Evolutionary conservation across 257 asterid genomes (phyloP).

Genomic region (Coffea canephora): DNA sequence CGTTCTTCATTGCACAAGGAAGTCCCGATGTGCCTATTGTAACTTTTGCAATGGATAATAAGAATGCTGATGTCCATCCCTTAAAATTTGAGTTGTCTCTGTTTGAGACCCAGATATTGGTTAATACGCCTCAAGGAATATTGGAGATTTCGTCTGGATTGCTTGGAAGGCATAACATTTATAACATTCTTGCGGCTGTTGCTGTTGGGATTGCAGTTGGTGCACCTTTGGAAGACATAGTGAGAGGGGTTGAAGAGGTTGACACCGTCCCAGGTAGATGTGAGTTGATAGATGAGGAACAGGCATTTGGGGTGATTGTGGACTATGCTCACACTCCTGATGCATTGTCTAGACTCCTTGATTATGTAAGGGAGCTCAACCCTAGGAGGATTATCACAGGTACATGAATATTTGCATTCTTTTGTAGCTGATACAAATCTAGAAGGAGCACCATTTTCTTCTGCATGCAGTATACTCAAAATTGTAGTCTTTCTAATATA

Average conservation of each 20-base stretch:
- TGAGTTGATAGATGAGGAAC: slow-evolving; percentile 96
- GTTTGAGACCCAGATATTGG: slow-evolving; percentile 91
- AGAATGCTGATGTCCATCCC: slow-evolving; percentile 81
- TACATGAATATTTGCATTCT: slow-evolving; percentile 17
- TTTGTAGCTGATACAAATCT: background rate
- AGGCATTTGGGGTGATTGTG: slow-evolving; percentile 90
- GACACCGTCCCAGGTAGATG: slow-evolving; percentile 97
- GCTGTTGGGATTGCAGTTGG: slow-evolving; percentile 94
- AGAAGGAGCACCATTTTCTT: background rate
- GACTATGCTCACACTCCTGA: slow-evolving; percentile 85
- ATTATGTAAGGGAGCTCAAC: slow-evolving; percentile 70
- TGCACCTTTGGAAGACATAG: slow-evolving; percentile 95
- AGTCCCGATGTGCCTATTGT: slow-evolving; percentile 76
- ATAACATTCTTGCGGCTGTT: slow-evolving; percentile 84
- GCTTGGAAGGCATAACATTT: slow-evolving; percentile 87
- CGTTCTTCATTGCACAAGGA: slow-evolving; percentile 72
- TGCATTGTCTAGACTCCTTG: slow-evolving; percentile 83
- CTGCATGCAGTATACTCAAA: background rate
- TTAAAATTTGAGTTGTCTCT: slow-evolving; percentile 76
- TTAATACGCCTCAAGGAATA: slow-evolving; percentile 84
- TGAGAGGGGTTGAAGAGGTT: slow-evolving; percentile 94
- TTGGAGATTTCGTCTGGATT: slow-evolving; percentile 91
- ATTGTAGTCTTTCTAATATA: background rate
- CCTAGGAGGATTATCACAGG: slow-evolving; percentile 90
- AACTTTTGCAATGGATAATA: slow-evolving; percentile 82